phyloP scores from a whole-genome alignment of 495 filamentous ascomycete genomes.

The Geoglossum glabrum region DNA sequence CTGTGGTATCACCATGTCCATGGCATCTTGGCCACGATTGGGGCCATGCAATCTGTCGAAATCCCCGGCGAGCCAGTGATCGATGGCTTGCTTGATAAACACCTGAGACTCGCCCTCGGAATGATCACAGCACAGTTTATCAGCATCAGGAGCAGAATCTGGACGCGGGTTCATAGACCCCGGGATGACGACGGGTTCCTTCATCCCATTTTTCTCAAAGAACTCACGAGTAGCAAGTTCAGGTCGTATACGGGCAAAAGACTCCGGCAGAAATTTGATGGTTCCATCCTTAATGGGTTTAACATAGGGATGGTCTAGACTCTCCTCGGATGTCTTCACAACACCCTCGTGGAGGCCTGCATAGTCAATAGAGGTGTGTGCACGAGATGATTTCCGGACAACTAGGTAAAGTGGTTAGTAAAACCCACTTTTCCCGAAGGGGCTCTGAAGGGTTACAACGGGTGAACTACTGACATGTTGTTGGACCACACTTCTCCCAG shows the following conservation, averaged over 20 bases:
- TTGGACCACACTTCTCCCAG: conserved; percentile 37
- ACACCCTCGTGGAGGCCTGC: conserved; percentile 56
- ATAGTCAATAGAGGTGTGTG: conserved; percentile 56
- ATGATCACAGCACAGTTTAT: conserved; percentile 8
- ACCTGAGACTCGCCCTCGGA: neutral
- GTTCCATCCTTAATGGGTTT: conserved; percentile 48
- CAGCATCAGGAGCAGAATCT: conserved; percentile 9
- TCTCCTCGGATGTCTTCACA: conserved; percentile 45
- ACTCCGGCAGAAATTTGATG: conserved; percentile 40
- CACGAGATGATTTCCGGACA: conserved; percentile 31
- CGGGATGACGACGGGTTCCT: conserved; percentile 50
- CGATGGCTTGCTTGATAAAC: neutral
- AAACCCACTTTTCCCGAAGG: conserved; percentile 6
- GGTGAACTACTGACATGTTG: conserved; percentile 36
- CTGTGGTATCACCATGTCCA: conserved; percentile 58
- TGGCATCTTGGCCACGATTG: conserved; percentile 42
- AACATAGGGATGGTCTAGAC: conserved; percentile 55
- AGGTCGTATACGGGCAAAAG: conserved; percentile 44
- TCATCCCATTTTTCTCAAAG: conserved; percentile 49
- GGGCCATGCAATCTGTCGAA: conserved; percentile 26
- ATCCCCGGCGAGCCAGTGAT: conserved; percentile 16
- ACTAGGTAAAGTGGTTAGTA: neutral
- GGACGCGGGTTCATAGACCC: conserved; percentile 42
- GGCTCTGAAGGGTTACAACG: neutral
- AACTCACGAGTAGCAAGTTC: conserved; percentile 46